Conservation (phyloP, 1,284 basidiomycete species). For the Ceratobasidium sp. region DNA sequence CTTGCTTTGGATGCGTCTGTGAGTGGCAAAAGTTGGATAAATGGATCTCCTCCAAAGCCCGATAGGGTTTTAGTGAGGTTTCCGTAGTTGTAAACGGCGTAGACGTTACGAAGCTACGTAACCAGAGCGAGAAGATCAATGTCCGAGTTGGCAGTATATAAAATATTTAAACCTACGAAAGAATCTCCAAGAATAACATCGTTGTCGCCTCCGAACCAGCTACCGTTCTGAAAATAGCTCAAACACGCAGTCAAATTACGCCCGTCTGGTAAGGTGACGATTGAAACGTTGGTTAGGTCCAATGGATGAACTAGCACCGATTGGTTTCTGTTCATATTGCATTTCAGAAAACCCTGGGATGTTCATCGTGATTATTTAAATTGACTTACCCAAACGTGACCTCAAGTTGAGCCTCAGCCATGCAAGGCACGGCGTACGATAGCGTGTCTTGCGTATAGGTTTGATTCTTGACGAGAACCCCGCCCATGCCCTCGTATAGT, state of each 20-base stretch:
- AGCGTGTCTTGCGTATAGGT: neutral
- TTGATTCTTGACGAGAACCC: neutral
- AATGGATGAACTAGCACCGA: neutral
- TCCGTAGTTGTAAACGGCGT: constrained; percentile 26
- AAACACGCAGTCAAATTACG: constrained; percentile 9
- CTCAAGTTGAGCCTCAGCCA: constrained; percentile 16
- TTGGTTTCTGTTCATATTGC: neutral
- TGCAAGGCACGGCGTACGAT: constrained; percentile 17
- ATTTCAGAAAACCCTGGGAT: neutral
- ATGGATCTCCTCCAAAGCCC: neutral
- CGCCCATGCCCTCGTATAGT: constrained; percentile 24
- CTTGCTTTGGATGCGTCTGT: constrained; percentile 12
- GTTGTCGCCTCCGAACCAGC: neutral
- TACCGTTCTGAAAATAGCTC: neutral
- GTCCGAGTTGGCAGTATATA: neutral
- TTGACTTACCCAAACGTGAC: constrained; percentile 11
- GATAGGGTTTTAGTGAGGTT: neutral
- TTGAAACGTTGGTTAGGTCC: neutral
- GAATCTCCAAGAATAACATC: constrained; percentile 15
- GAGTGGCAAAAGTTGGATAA: constrained; percentile 16
- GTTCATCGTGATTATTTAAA: neutral
- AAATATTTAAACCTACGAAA: constrained; percentile 3
- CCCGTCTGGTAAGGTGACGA: neutral
- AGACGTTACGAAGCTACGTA: constrained; percentile 23
- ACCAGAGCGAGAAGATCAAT: neutral